Percentiles rank a stretch among this genome's conserved stretches.
Conservation (phyloP, 2,329 filamentous ascomycete species). For the Aspergillus pseudonomiae region DNA sequence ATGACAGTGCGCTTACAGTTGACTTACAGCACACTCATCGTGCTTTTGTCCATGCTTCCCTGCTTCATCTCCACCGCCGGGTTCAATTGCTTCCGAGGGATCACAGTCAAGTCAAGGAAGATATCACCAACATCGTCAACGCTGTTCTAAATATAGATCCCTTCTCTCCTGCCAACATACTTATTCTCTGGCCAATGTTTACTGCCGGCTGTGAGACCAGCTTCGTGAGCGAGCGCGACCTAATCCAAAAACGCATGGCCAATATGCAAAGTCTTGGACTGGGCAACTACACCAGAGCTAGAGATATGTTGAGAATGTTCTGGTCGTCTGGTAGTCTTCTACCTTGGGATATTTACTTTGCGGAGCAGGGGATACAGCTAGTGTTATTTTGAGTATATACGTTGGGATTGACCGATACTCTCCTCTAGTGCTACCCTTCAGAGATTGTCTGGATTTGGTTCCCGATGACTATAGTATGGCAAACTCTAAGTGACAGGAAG, state of each 20-base stretch:
- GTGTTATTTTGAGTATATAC: slow-evolving; percentile 24
- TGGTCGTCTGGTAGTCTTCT: slow-evolving; percentile 25
- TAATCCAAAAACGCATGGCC: slow-evolving; percentile 29
- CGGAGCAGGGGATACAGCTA: slow-evolving; percentile 24
- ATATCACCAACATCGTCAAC: slow-evolving; percentile 23
- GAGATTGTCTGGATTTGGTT: neutral
- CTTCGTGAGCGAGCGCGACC: slow-evolving; percentile 15
- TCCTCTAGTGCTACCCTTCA: too few species aligned
- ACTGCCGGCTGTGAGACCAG: slow-evolving; percentile 34
- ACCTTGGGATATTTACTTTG: slow-evolving; percentile 27
- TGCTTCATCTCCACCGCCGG: slow-evolving; percentile 33
- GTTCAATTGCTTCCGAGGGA: slow-evolving; percentile 24
- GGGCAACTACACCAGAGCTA: slow-evolving; percentile 33
- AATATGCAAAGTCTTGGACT: slow-evolving; percentile 32
- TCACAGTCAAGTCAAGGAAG: slow-evolving; percentile 23
- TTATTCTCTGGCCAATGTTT: slow-evolving; percentile 38
- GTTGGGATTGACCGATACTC: neutral
- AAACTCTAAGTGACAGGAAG: neutral
- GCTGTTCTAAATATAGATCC: slow-evolving; percentile 23
- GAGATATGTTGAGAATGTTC: slow-evolving; percentile 22
- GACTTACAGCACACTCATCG: slow-evolving; percentile 29
- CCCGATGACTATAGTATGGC: neutral
- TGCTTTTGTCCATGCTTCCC: slow-evolving; percentile 31
- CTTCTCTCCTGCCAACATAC: slow-evolving; percentile 30
- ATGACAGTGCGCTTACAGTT: slow-evolving; percentile 14